phyloP scores from a whole-genome alignment of 2,329 filamentous ascomycete genomes.

The Dryadomyces sulphureus region DNA sequence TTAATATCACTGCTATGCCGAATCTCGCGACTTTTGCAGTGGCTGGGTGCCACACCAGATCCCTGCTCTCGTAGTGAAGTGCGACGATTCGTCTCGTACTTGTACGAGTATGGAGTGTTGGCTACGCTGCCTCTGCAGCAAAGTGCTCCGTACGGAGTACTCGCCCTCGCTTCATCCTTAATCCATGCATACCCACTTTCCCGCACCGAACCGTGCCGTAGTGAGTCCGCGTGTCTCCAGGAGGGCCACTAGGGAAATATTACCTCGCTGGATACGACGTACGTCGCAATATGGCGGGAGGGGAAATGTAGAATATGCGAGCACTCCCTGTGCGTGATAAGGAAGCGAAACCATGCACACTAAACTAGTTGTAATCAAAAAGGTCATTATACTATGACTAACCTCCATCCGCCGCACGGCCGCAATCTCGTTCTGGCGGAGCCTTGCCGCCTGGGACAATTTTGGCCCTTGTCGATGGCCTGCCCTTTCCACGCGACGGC shows the following conservation, averaged over 20 bases:
- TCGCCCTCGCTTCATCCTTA: background rate
- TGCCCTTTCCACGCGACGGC: too few relatives aligned
- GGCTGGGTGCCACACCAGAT: too few relatives aligned
- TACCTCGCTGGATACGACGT: background rate
- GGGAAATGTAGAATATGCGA: background rate
- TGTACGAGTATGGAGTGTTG: too few relatives aligned
- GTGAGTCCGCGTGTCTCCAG: background rate
- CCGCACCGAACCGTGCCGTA: constrained; percentile 3
- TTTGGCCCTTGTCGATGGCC: too few relatives aligned
- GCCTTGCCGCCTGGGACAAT: too few relatives aligned
- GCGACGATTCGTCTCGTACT: too few relatives aligned
- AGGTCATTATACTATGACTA: background rate
- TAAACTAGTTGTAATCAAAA: background rate
- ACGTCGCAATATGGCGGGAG: background rate
- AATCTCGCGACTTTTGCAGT: too few relatives aligned
- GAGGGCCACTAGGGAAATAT: background rate
- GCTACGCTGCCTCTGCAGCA: too few relatives aligned
- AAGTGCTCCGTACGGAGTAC: background rate
- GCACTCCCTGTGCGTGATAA: background rate
- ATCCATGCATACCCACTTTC: constrained; percentile 1
- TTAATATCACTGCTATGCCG: too few relatives aligned
- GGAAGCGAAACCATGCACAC: background rate
- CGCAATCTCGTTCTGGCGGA: too few relatives aligned
- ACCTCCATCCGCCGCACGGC: too few relatives aligned
- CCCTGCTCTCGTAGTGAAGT: too few relatives aligned